Evolutionary conservation across 176 grass and related monocot species (phyloP), one percentile per base, ranked within the genome.

Genomic region (Lolium perenne): DNA sequence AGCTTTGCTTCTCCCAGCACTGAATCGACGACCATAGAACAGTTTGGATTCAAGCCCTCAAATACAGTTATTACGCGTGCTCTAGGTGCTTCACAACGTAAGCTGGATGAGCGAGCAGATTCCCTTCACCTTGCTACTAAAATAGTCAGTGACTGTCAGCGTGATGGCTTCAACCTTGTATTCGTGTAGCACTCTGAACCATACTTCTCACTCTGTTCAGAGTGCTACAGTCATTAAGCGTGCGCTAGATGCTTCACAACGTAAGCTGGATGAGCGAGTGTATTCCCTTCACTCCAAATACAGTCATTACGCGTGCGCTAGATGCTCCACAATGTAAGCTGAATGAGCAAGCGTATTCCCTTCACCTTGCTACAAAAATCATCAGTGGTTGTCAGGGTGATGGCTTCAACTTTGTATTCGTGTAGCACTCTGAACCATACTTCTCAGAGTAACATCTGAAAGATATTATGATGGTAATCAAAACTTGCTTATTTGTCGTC

Each of bases 391-490:
- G 25, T 32, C 62, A 29, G 62, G 5, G 2, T 65, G 62, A 32
- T 65, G 62, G 25, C 25, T 32, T 65, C 5, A 32, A 15, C 62
- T 25, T 65, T 65, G 62, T 65, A 65, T 32, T 65, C 11, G 13
- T 0, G 12, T 32, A 65, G 25, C 62, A 32, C 62, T 65, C 62
- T 65, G 13, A 32, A 32, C 62, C 62, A 65, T 65, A 65, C 62
- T 65, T 65, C 62, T 65, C 13, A 16, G 25, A 6, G 13, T 22
- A 26, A 65, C 25, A 15, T 65, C 25, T 65, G 15, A 61, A 76
- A 75, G 49, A 56, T 21, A 41, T 46, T 80, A 63, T 14, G 13
- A 8, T 81, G 35, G 15, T 38, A 48, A 78, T 38, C 54, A 83
- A 48, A 60, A 41, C 0, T 46, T 47, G 60, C 35, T 49, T 51